A percentile compares a stretch with the other conserved stretches of the same genome.
Conservation (phyloP, 2,329 filamentous ascomycete species). For the Chaetomium olivaceum region DNA sequence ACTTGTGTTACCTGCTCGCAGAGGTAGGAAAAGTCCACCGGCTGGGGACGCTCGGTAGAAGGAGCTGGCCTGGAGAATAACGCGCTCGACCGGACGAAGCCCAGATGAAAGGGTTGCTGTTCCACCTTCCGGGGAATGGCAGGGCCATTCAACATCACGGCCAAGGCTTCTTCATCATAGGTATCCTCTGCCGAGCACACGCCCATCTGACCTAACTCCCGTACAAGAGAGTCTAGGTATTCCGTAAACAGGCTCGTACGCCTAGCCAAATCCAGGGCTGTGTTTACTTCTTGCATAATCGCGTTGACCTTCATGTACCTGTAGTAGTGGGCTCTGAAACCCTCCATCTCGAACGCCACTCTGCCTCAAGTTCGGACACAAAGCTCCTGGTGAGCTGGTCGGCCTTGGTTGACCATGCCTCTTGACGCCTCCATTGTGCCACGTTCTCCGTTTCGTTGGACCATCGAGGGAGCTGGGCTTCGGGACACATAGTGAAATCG, state of each 20-base stretch:
- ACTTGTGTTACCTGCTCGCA: not conserved
- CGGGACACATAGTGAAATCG: not conserved
- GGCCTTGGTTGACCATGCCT: slow-evolving; percentile 2
- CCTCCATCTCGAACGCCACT: slow-evolving; percentile 17
- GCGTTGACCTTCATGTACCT: slow-evolving; percentile 12
- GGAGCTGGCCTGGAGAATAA: slow-evolving; percentile 20
- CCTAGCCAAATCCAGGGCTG: slow-evolving; percentile 12
- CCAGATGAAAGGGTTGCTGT: not conserved
- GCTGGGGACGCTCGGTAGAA: slow-evolving; percentile 7
- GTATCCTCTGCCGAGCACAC: not conserved
- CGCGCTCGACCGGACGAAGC: slow-evolving; percentile 6
- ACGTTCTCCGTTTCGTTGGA: not conserved
- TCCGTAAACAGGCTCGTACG: slow-evolving; percentile 12
- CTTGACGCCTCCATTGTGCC: not conserved
- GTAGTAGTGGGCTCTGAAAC: slow-evolving; percentile 12
- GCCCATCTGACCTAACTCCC: not conserved
- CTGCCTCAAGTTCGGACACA: not conserved
- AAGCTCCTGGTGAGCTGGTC: not conserved
- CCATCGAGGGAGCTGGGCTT: not conserved
- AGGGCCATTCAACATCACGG: not conserved
- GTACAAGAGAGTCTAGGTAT: slow-evolving; percentile 13
- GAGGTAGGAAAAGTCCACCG: slow-evolving; percentile 7
- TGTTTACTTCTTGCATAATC: slow-evolving; percentile 13
- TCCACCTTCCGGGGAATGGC: not conserved
- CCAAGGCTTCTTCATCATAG: not conserved